phyloP scores from a whole-genome alignment of 169 alveolate genomes.

The Theileria equi region DNA sequence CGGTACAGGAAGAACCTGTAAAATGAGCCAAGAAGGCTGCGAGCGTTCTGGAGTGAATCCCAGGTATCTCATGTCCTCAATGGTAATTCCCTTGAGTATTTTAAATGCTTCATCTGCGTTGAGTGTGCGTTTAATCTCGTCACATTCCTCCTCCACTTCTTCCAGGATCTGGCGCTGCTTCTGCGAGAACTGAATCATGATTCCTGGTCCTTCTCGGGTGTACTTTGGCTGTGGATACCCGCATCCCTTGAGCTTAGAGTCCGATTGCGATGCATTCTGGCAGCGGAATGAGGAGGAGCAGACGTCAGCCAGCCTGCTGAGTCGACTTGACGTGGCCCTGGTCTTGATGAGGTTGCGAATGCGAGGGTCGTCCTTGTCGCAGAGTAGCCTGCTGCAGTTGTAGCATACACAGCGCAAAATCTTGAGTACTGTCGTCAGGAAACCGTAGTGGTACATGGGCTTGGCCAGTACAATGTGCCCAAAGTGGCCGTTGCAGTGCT shows the following conservation, averaged over 20 bases:
- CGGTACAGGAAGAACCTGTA: conserved; percentile 94
- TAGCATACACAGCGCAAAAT: conserved; percentile 95
- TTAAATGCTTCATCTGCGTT: conserved; percentile 87
- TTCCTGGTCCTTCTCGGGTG: conserved; percentile 85
- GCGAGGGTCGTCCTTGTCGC: conserved; percentile 82
- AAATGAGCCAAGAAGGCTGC: conserved; percentile 94
- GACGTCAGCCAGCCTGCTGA: conserved; percentile 59
- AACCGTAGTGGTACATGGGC: conserved; percentile 95
- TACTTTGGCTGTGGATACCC: conserved; percentile 89
- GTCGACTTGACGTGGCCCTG: conserved; percentile 59
- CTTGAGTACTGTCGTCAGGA: conserved; percentile 86
- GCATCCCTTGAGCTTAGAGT: conserved; percentile 76
- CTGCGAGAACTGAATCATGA: conserved; percentile 78
- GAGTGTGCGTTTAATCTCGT: conserved; percentile 72
- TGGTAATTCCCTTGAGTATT: conserved; percentile 84
- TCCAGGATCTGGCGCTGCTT: conserved; percentile 72
- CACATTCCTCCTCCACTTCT: conserved; percentile 78
- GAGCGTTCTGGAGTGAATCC: conserved; percentile 93
- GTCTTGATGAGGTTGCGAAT: conserved; percentile 62
- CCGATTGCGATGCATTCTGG: conserved; percentile 65
- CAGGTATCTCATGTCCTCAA: conserved; percentile 86
- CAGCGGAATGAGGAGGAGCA: conserved; percentile 64
- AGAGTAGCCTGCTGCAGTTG: conserved; percentile 89
- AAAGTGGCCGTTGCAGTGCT: conserved; percentile 98
- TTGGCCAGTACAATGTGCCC: conserved; percentile 95